Base-by-base conservation (phyloP, 768 basidiomycete species). In the Terana coerulea region DNA sequence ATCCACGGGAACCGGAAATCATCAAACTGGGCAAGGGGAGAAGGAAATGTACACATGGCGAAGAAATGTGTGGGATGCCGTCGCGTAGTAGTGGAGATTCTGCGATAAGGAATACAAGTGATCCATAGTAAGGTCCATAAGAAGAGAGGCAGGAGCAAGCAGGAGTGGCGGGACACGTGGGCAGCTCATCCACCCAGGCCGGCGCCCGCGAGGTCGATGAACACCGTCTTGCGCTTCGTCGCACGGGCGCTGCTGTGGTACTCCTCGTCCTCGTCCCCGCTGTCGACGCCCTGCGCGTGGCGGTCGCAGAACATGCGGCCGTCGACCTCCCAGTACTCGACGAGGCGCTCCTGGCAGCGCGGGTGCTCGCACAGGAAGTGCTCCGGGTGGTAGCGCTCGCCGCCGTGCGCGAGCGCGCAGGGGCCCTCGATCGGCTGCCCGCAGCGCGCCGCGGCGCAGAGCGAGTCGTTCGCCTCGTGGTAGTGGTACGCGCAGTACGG, bases 401-500 rank as follows among this genome's bases (percentile, higher is more conserved):
- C 87, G 10, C 81, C 71, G 57, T 94, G 85, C 15, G 89, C 91
- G 17, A 95, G 82, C 10, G 94, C 90, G 65, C 93, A 97, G 1
- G 92, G 84, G 1, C 94, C 94, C 69, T 98, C 94, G 57, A 98
- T 92, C 5, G 94, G 94, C 65, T 86, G 81, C 3, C 88, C 85
- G 66, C 94, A 98, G 15, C 72, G 73, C 11, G 79, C 65, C 2
- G 89, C 81, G 9, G 90, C 81, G 60, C 94, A 98, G 0, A 98
- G 75, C 10, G 93, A 94, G 58, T 87, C 78, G 69, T 95, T 95
- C 40, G 84, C 84, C 69, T 93, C 88, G 68, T 95, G 92, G 65
- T 97, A 97, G 67, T 95, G 93, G 63, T 89, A 89, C 29, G 84
- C 88, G 63, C 95, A 98, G 62, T 86, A 83, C 1, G 95, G 94